Evolutionary conservation across 2,329 filamentous ascomycete species (phyloP), one percentile per base, ranked within the genome.

Genomic region (Chaetothyriales sp.): DNA sequence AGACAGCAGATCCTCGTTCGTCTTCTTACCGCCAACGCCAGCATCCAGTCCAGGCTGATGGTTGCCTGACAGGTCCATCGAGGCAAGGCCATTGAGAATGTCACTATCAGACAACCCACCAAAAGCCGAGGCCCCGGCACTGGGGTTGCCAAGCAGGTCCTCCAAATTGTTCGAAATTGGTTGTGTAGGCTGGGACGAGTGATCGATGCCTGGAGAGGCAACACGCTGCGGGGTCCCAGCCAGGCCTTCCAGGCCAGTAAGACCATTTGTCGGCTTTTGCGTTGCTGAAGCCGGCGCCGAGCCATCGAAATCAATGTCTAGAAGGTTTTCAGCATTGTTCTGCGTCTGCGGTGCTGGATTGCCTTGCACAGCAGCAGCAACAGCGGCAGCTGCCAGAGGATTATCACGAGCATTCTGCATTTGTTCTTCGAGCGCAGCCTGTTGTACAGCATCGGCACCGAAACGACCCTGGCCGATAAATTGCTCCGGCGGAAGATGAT

Each of bases 401-500:
- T 96, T 95, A 61, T 96, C 92, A 55, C 81, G 84, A 1, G 86
- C 86, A 61, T 95, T 87, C 68, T 96, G 81, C 57, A 85, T 79
- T 72, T 95, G 88, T 71, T 98, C 92, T 66, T 95, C 89, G 64
- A 98, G 95, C 54, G 92, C 92, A 48, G 90, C 90, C 59, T 84
- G 83, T 68, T 96, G 92, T 63, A 98, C 87, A 54, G 86, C 88
- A 66, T 95, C 89, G 47, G 92, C 89, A 39, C 90, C 92, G 60
- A 86, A 95, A 44, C 90, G 82, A 43, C 92, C 92, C 69, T 94
- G 88, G 59, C 92, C 92, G 52, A 98, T 83, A 68, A 98, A 98
- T n/a, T 90, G 88, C 75, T 94, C 87, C 44, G 92, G 89, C 7
- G 89, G 89, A 71, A 95, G 96, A 78, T 98, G 92, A 70, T 98